Percentiles rank a stretch among this genome's conserved stretches.
These are phyloP conservation scores for Botrytis galanthina DNA, from an alignment of 2,329 filamentous ascomycete genomes.

Conservation along the genomic window DNA sequence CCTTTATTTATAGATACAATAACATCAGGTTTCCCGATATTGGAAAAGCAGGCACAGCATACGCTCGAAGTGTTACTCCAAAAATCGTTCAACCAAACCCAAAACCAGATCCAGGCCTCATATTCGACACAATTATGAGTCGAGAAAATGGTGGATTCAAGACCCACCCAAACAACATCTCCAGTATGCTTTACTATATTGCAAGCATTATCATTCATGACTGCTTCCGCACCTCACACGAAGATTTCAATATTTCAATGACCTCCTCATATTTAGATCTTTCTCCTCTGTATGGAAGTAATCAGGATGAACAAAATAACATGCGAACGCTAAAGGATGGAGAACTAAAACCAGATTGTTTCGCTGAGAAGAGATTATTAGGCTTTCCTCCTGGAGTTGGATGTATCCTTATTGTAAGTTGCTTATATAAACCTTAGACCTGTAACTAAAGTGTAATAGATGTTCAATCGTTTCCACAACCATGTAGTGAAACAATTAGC, in stretches of 20 bases:
- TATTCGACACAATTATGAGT: conserved; percentile 59
- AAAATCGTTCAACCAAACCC: conserved; percentile 57
- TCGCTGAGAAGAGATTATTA: conserved; percentile 65
- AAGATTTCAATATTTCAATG: conserved; percentile 24
- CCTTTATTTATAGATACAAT: conserved; percentile 4
- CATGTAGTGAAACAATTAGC: conserved; percentile 75
- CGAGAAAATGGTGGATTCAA: conserved; percentile 31
- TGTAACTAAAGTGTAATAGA: conserved; percentile 38
- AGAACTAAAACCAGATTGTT: conserved; percentile 68
- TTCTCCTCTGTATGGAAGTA: conserved; percentile 45
- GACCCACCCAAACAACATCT: conserved; percentile 46
- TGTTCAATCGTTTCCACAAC: conserved; percentile 86
- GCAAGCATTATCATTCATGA: conserved; percentile 54
- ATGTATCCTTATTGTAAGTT: conserved; percentile 56
- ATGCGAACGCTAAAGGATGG: conserved; percentile 65
- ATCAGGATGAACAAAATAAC: conserved; percentile 49
- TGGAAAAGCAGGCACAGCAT: conserved; percentile 64
- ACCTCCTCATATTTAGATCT: conserved; percentile 47
- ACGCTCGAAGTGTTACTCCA: conserved; percentile 62
- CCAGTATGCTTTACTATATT: conserved; percentile 48
- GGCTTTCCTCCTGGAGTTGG: conserved; percentile 69
- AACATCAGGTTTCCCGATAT: conserved; percentile 64
- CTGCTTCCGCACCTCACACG: conserved; percentile 41
- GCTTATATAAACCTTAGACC: not conserved
- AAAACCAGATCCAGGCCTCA: conserved; percentile 58